Base-by-base conservation (phyloP, 2,329 filamentous ascomycete species). In the Monosporascus sp. region DNA sequence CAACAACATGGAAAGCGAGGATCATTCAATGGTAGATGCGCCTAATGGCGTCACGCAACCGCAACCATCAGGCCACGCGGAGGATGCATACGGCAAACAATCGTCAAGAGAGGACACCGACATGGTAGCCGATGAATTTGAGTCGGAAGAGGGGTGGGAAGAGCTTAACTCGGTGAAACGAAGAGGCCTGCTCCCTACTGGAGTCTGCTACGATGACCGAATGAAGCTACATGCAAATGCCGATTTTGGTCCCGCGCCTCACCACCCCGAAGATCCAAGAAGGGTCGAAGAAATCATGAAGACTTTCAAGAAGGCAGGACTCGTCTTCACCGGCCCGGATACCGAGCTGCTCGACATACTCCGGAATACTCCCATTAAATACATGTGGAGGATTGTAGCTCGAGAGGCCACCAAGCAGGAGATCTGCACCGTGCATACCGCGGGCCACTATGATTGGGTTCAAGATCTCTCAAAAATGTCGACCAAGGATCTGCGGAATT, bases 211-310 rank as follows among this genome's bases (percentile, higher is more conserved):
- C 68, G 94, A 99, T 73, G 86, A 90, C 53, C 85, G 93, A 35
- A 99, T 99, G 94, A 91, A 94, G 56, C 88, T 95, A 56, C 94
- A 99, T 68, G 89, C 91, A 52, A 96, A 97, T 67, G 85, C 89
- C 17, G 86, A 90, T 67, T 87, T 84, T 65, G 83, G 81, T 19
- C 79, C 80, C 1, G 81, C 85, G 48, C 87, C 93, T 22, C 87
- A 95, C 50, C 94, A 99, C 65, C 94, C 94, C 0, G 94, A 99
- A 70, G 94, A 99, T 64, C 94, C 94, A 1, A 80, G 91, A 27
- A 85, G 94, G 16, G 97, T 99, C 55, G 89, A 92, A 63, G 87
- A 89, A 64, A 99, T 99, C 61, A 96, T 94, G 78, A 87, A 89
- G 62, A 89, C 89, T 40, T 88, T 99, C 62, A 91, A 88, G 67